Evolutionary conservation across 345 rosid species (phyloP).

Genomic region (Populus simonii): DNA sequence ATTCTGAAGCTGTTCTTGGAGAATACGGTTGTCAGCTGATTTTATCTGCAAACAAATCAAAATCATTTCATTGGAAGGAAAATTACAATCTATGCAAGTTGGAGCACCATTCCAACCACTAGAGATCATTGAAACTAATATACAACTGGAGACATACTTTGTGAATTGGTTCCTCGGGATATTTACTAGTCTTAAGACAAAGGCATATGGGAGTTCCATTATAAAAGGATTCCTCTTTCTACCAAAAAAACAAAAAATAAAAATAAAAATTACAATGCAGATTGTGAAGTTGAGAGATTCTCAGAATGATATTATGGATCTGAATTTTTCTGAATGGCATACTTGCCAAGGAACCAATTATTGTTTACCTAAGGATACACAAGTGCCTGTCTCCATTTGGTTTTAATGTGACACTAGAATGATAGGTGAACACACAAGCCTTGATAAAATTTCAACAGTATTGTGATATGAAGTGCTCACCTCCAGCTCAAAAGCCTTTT

Average conservation of each 20-base stretch:
- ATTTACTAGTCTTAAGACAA: background rate
- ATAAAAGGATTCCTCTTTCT: background rate
- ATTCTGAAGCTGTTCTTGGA: slow-evolving; percentile 90
- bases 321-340: background rate
- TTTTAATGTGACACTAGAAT: background rate
- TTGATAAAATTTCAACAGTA: background rate
- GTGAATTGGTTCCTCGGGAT: background rate
- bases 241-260: background rate
- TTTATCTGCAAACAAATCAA: slow-evolving; percentile 60
- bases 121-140: background rate
- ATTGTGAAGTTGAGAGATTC: background rate
- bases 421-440: background rate
- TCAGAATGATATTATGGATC: background rate
- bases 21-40: slow-evolving; percentile 94
- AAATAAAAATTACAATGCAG: background rate
- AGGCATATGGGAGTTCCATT: background rate
- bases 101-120: background rate
- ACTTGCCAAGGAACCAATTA: background rate
- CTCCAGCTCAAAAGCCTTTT: slow-evolving; percentile 96
- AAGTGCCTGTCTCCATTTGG: background rate
- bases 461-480: slow-evolving; percentile 35
- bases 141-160: background rate
- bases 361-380: background rate
- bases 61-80: slow-evolving; percentile 19
- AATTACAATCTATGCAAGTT: background rate